phyloP scores from a whole-genome alignment of 805 yeast genomes.

The Scheffersomyces coipomensis region DNA sequence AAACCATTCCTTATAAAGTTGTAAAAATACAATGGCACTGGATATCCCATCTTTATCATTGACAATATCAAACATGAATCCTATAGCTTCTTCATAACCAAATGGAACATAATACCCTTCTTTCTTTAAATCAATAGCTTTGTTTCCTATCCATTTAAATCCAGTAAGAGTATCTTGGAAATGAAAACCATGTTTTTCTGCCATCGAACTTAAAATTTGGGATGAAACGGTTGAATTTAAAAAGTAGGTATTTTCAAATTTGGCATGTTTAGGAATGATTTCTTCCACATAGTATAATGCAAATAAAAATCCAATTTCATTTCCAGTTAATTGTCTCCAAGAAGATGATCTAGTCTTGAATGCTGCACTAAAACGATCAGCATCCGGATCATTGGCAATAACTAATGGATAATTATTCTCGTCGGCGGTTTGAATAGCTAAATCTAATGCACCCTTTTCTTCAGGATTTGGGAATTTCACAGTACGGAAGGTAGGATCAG shows the following conservation, averaged over 20 bases:
- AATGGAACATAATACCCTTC: slow-evolving; percentile 75
- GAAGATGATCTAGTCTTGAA: slow-evolving; percentile 40
- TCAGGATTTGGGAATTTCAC: slow-evolving; percentile 95
- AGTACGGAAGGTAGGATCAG: slow-evolving; percentile 85
- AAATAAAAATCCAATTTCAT: slow-evolving; percentile 84
- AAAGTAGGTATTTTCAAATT: slow-evolving; percentile 46
- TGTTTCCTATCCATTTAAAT: slow-evolving; percentile 95
- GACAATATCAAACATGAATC: slow-evolving; percentile 81
- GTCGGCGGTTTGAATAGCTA: slow-evolving; percentile 67
- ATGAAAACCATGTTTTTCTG: slow-evolving; percentile 56
- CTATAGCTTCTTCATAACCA: slow-evolving; percentile 95
- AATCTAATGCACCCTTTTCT: slow-evolving; percentile 83
- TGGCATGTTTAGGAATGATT: slow-evolving; percentile 13
- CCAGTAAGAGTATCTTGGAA: slow-evolving; percentile 89
- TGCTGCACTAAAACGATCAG: slow-evolving; percentile 88
- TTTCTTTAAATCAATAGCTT: slow-evolving; percentile 67
- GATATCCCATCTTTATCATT: slow-evolving; percentile 93
- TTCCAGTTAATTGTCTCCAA: slow-evolving; percentile 87
- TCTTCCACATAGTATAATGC: slow-evolving; percentile 59
- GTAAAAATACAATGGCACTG: slow-evolving; percentile 75
- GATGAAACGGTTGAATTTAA: slow-evolving; percentile 92
- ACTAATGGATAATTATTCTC: slow-evolving; percentile 49
- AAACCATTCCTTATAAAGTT: slow-evolving; percentile 59
- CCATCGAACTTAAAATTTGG: slow-evolving; percentile 71
- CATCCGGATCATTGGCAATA: slow-evolving; percentile 94